Percentiles rank a stretch among this genome's conserved stretches.
Conservation (phyloP, 2,329 filamentous ascomycete species). For the Alternaria hordeiaustralica region DNA sequence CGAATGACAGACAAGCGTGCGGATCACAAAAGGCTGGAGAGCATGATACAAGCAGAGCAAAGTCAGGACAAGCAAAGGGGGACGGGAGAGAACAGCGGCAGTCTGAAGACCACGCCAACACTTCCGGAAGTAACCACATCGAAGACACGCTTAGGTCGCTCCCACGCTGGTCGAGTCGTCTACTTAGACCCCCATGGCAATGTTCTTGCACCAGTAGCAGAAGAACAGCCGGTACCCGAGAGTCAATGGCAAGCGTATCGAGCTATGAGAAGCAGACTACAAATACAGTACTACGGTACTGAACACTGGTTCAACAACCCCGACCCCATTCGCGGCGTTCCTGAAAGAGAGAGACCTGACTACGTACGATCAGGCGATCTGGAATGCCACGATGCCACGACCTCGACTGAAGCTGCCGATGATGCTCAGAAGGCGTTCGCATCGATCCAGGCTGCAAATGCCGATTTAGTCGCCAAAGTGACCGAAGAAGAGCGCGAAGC, state of each 20-base stretch:
- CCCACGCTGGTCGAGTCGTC: background rate
- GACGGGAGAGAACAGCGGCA: background rate
- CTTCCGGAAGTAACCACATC: background rate
- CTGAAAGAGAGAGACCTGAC: background rate
- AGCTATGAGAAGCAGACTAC: background rate
- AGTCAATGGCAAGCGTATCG: constrained; percentile 3
- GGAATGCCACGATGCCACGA: background rate
- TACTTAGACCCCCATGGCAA: background rate
- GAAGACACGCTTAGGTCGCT: background rate
- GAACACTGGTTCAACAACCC: background rate
- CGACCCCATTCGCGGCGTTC: constrained; percentile 5
- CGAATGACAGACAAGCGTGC: background rate
- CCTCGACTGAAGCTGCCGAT: background rate
- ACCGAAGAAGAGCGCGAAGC: background rate
- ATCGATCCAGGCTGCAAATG: background rate
- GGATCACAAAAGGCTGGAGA: background rate
- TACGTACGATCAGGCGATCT: background rate
- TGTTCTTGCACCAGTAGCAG: background rate
- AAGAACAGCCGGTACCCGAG: background rate
- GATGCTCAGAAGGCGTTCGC: background rate
- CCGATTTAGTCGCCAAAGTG: background rate
- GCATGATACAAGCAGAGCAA: background rate
- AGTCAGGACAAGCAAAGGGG: background rate
- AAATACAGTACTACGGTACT: constrained; percentile 6
- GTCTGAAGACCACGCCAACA: background rate